A percentile compares a stretch with the other conserved stretches of the same genome.
Conservation (phyloP, 1,284 basidiomycete genomes). For the Rhodotorula mucilaginosa region DNA sequence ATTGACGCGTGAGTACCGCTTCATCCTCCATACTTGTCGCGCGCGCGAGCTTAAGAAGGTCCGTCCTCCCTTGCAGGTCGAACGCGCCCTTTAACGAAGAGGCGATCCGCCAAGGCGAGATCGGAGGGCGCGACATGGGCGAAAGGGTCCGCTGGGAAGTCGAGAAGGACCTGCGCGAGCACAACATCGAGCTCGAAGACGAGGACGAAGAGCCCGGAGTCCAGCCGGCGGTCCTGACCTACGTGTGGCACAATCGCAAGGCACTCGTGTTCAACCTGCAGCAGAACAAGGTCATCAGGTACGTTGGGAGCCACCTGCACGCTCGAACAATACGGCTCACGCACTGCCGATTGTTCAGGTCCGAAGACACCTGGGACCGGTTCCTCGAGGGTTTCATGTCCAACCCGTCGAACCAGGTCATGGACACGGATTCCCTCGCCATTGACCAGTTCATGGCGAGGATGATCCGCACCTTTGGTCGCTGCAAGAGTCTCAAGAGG, state of each 20-base stretch:
- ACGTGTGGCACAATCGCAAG: conserved; percentile 1
- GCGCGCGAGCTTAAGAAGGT: background rate
- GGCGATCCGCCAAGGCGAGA: background rate
- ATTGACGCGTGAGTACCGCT: conserved; percentile 3
- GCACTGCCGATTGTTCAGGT: background rate
- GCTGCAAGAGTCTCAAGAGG: background rate
- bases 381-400: conserved; percentile 8
- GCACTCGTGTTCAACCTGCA: conserved; percentile 4
- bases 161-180: conserved; percentile 13
- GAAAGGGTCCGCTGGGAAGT: conserved; percentile 5
- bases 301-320: background rate
- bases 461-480: background rate
- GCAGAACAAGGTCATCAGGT: background rate
- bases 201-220: background rate
- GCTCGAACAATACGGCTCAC: too few relatives aligned
- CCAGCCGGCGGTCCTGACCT: background rate
- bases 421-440: conserved; percentile 1
- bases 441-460: too few relatives aligned
- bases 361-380: background rate
- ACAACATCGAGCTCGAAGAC: conserved; percentile 10
- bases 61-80: background rate
- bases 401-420: background rate
- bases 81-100: conserved; percentile 14
- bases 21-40: background rate
- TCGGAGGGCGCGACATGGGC: background rate